Evolutionary conservation across 208 protist species (phyloP).

Genomic region (Dictyostelium gargantuum): DNA sequence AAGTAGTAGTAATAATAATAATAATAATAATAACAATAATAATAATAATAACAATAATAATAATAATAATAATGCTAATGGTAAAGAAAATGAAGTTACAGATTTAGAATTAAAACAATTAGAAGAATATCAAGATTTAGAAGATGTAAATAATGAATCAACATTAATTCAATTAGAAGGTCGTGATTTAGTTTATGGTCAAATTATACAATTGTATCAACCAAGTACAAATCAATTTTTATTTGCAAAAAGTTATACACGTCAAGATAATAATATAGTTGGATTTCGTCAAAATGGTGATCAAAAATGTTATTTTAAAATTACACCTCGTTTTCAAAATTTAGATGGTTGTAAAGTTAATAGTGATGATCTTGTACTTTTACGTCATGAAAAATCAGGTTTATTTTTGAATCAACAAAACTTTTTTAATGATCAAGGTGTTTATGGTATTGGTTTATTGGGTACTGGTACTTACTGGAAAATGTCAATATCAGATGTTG

Average conservation of each 20-base stretch:
- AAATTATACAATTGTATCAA: conserved; percentile 50
- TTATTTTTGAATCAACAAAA: conserved; percentile 10
- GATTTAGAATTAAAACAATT: conserved; percentile 48
- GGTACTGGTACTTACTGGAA: conserved; percentile 30
- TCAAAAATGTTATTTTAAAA: conserved; percentile 66
- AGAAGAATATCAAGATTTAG: conserved; percentile 52
- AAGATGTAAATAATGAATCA: conserved; percentile 33
- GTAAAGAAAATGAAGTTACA: neutral
- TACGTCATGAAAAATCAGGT: conserved; percentile 45
- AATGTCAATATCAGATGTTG: neutral
- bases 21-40: neutral
- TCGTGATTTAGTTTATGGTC: conserved; percentile 36
- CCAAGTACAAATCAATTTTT: conserved; percentile 35
- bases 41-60: neutral
- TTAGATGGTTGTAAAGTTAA: conserved; percentile 11
- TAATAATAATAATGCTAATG: neutral
- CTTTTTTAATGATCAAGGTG: conserved; percentile 29
- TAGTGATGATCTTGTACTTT: neutral
- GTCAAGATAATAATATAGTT: neutral
- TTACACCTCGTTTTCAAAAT: conserved; percentile 3
- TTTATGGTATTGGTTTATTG: conserved; percentile 1
- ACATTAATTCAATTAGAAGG: conserved; percentile 53
- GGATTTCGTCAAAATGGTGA: conserved; percentile 16
- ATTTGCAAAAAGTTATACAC: conserved; percentile 6
- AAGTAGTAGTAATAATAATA: neutral